phyloP scores from a whole-genome alignment of 306 rosid genomes.

The Cicer judaicum region DNA sequence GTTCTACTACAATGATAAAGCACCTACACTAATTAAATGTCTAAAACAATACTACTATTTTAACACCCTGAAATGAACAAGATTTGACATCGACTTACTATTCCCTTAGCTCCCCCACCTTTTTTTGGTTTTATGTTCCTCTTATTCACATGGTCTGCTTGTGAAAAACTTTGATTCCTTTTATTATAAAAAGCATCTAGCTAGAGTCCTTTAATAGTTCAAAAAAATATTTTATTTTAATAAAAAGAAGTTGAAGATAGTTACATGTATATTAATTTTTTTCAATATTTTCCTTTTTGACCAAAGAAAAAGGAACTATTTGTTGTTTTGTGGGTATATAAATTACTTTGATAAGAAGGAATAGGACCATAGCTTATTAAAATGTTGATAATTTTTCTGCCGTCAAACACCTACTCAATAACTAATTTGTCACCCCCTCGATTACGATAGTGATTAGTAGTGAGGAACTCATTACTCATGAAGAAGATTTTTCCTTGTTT shows the following conservation, averaged over 20 bases:
- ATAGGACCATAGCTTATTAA: conserved; percentile 36
- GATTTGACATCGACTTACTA: too few relatives aligned
- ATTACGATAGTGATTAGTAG: conserved; percentile 28
- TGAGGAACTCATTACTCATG: conserved; percentile 6
- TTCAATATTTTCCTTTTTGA: background rate
- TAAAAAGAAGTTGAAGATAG: background rate
- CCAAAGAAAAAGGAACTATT: background rate
- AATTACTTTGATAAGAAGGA: conserved; percentile 43
- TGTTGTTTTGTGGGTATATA: conserved; percentile 11
- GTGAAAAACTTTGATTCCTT: too few relatives aligned
- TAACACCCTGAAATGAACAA: too few relatives aligned
- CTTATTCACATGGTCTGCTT: too few relatives aligned
- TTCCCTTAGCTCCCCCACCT: too few relatives aligned
- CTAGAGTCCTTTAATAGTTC: too few relatives aligned
- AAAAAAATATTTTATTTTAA: too few relatives aligned
- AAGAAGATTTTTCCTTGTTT: conserved; percentile 8
- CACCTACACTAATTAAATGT: background rate
- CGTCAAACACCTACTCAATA: conserved; percentile 59
- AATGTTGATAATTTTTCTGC: conserved; percentile 45
- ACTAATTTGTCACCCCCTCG: conserved; percentile 42
- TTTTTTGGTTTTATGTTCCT: too few relatives aligned
- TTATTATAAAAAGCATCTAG: too few relatives aligned
- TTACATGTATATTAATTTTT: background rate
- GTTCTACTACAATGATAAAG: background rate
- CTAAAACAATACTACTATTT: background rate